phyloP scores from a whole-genome alignment of 129 eudicot genomes.

The Arctium minus region DNA sequence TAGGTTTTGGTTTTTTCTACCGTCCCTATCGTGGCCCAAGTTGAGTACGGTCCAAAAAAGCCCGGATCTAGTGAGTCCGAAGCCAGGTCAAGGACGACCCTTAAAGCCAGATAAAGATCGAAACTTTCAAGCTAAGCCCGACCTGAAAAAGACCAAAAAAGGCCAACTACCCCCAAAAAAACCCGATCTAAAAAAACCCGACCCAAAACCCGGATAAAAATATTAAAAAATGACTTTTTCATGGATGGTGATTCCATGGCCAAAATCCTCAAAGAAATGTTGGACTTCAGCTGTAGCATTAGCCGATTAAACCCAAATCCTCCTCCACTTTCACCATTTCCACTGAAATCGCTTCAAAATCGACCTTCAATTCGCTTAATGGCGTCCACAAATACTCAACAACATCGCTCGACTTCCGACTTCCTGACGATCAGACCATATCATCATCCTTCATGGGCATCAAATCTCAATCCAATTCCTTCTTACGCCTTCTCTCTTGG shows the following conservation, averaged over 20 bases:
- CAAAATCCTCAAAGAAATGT: constrained; percentile 18
- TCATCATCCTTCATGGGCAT: constrained; percentile 80
- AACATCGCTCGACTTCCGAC: constrained; percentile 32
- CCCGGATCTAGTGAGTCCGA: neutral
- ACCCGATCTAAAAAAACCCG: neutral
- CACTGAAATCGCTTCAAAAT: constrained; percentile 10
- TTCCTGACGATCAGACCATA: constrained; percentile 57
- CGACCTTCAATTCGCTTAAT: constrained; percentile 12
- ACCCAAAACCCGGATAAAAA: no score
- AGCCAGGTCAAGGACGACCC: neutral
- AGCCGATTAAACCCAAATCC: constrained; percentile 24
- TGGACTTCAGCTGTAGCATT: constrained; percentile 5
- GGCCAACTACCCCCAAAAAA: no score
- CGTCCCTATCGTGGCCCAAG: no score
- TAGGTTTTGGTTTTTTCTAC: no score
- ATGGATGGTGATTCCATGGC: neutral
- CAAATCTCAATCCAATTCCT: constrained; percentile 71
- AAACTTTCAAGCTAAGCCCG: neutral
- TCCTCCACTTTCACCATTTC: constrained; percentile 7
- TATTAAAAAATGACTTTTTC: neutral
- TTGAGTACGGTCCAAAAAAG: neutral
- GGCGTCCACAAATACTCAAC: constrained; percentile 25
- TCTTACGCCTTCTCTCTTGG: constrained; percentile 61
- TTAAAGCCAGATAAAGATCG: no score
- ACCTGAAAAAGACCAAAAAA: no score